Percentiles rank a stretch among this genome's conserved stretches.
These are phyloP conservation scores for Lactarius psammicola DNA, from an alignment of 768 basidiomycete species.

Conservation along the genomic window DNA sequence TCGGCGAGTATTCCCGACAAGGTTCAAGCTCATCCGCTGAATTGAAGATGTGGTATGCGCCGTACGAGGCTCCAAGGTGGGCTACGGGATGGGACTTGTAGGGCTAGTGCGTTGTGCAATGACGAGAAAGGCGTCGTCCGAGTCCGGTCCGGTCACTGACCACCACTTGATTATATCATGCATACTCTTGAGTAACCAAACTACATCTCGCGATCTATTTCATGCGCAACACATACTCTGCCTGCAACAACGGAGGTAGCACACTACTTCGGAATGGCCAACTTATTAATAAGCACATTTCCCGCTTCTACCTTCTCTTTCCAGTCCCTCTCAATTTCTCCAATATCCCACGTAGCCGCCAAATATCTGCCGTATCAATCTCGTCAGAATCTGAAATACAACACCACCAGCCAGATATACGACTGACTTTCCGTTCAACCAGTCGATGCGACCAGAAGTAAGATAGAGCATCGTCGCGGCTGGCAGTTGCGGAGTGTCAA, in stretches of 20 bases:
- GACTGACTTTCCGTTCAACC: conserved; percentile 19
- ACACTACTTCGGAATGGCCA: not conserved
- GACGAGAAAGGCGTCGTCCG: not conserved
- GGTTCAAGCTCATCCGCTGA: not conserved
- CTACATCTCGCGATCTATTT: not conserved
- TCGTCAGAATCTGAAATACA: not conserved
- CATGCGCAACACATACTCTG: not conserved
- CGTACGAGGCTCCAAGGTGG: too few species aligned
- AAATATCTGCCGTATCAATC: not conserved
- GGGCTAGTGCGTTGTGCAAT: too few species aligned
- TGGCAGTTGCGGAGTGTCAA: too few species aligned
- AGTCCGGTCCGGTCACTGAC: not conserved
- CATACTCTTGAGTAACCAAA: not conserved
- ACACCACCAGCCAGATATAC: too few species aligned
- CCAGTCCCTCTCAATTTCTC: not conserved
- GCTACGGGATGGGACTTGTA: too few species aligned
- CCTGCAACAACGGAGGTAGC: not conserved
- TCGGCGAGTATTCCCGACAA: not conserved
- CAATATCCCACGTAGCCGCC: not conserved
- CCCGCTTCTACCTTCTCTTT: not conserved
- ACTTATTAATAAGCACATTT: not conserved
- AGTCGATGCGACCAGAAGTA: too few species aligned
- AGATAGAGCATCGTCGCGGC: too few species aligned
- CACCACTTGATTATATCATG: not conserved
- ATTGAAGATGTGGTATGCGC: not conserved